Percentiles rank a stretch among this genome's conserved stretches.
Conservation (phyloP, 768 basidiomycete species). For the Lanmaoa rubissima region DNA sequence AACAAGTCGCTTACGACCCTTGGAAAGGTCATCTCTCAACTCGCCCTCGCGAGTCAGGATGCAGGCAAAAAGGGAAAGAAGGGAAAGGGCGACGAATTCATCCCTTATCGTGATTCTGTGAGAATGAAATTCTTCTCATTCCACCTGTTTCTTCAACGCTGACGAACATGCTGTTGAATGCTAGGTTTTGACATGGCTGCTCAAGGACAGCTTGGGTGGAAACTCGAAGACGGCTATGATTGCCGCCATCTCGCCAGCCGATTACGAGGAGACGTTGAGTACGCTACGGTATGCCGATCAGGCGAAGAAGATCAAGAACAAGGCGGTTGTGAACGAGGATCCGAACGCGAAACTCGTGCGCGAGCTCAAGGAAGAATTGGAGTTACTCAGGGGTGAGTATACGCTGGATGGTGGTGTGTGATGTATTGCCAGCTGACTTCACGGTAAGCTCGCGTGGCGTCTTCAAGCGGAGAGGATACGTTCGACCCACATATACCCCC, state of each 20-base stretch:
- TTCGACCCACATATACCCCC: constrained; percentile 90
- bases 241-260: constrained; percentile 96
- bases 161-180: constrained; percentile 2
- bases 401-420: neutral
- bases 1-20: constrained; percentile 98
- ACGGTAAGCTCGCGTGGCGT: constrained; percentile 68
- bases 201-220: constrained; percentile 96
- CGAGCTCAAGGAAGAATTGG: constrained; percentile 97
- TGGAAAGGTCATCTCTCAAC: constrained; percentile 93
- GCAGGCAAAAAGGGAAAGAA: constrained; percentile 84
- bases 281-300: constrained; percentile 97
- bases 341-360: constrained; percentile 98
- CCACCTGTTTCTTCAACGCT: neutral
- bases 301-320: constrained; percentile 99
- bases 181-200: constrained; percentile 93
- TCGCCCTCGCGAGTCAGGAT: constrained; percentile 60
- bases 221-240: constrained; percentile 99
- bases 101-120: constrained; percentile 97
- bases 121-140: constrained; percentile 26
- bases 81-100: constrained; percentile 86
- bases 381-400: constrained; percentile 75
- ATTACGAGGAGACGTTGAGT: constrained; percentile 96
- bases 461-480: constrained; percentile 63
- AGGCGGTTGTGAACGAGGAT: constrained; percentile 99
- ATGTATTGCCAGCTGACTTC: constrained; percentile 7